Evolutionary conservation across 768 basidiomycete genomes (phyloP).

Genomic region (Infundibulicybe gibba): DNA sequence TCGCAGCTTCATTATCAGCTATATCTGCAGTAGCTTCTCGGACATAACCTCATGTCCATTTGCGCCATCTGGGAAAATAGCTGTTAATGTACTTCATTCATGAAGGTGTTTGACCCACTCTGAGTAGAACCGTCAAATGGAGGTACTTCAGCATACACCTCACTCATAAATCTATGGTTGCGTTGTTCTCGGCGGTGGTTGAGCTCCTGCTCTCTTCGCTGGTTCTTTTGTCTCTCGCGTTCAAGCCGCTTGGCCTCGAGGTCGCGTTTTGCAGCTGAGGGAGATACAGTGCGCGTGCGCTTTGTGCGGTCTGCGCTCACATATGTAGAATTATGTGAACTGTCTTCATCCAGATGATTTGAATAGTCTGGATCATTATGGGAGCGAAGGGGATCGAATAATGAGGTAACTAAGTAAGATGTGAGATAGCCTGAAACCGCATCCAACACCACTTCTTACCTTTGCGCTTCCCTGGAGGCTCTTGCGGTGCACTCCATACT

Average conservation of each 20-base stretch:
- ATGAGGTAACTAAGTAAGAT: conserved; percentile 21
- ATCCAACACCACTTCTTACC: conserved; percentile 25
- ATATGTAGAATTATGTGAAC: conserved; percentile 26
- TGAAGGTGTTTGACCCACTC: too few species aligned
- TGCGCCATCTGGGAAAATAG: not conserved
- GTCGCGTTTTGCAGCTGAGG: conserved; percentile 32
- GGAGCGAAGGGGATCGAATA: conserved; percentile 30
- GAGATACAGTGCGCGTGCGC: conserved; percentile 49
- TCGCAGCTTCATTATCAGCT: conserved; percentile 30
- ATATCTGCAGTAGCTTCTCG: conserved; percentile 13
- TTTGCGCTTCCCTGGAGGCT: conserved; percentile 40
- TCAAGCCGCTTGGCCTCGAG: conserved; percentile 30
- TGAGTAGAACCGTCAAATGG: conserved; percentile 9
- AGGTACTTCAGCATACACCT: conserved; percentile 33
- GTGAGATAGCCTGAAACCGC: not conserved
- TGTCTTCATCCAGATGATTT: conserved; percentile 25
- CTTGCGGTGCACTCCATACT: conserved; percentile 18
- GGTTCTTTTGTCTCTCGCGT: conserved; percentile 38
- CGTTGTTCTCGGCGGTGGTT: conserved; percentile 32
- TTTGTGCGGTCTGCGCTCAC: conserved; percentile 33
- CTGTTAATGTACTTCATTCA: too few species aligned
- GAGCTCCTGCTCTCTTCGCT: conserved; percentile 33
- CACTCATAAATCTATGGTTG: conserved; percentile 36
- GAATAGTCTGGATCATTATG: conserved; percentile 27
- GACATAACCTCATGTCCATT: conserved; percentile 5